Evolutionary conservation across 1,284 basidiomycete species (phyloP), one percentile per base, ranked within the genome.

Genomic region (Xerocomus amazonicus): DNA sequence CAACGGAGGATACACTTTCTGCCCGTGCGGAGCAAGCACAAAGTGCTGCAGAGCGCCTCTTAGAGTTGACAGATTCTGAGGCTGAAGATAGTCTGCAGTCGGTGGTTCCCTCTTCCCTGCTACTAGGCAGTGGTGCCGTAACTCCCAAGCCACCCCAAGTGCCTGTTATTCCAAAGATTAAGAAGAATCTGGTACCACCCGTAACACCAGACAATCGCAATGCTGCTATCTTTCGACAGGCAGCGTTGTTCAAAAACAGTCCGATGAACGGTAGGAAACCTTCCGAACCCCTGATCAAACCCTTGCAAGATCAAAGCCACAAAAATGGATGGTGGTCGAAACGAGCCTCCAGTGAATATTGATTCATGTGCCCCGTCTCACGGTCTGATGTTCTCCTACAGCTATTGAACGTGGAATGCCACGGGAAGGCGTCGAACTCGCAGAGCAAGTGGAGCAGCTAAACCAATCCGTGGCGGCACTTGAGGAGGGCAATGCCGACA

Each of bases 11-110:
- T 62, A 89, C 86, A 29, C 70, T 92, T 56, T 80, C 84, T 40
- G 90, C 89, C 2, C 81, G 90, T 52, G 92, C 91, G 3, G 88
- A 89, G 56, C 92, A 94, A 63, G 92, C 91, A 0, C 85, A 92
- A 61, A 91, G 88, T 60, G 88, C 92, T 7, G 92, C 90, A 2
- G 83, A 90, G 62, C 78, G 87, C 50, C 70, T 94, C 35, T 67
- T 92, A 42, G 90, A 92, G 63, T 73, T 92, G 19, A 84, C 87
- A 17, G 87, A 90, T 54, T 79, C 84, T 14, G 86, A 89, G 46
- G 81, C 81, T 29, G 83, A 85, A 45, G 72, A 65, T 36, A 58
- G 68, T 46, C 73, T 70, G 45, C 70, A 79, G 51, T 75, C 78
- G n/a, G 69, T 74, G 14, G 74, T 84, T 13, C 81, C 83, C 2